Evolutionary conservation across 2,329 filamentous ascomycete genomes (phyloP), one percentile per base, ranked within the genome.

Genomic region (Phialemoniopsis sp.): DNA sequence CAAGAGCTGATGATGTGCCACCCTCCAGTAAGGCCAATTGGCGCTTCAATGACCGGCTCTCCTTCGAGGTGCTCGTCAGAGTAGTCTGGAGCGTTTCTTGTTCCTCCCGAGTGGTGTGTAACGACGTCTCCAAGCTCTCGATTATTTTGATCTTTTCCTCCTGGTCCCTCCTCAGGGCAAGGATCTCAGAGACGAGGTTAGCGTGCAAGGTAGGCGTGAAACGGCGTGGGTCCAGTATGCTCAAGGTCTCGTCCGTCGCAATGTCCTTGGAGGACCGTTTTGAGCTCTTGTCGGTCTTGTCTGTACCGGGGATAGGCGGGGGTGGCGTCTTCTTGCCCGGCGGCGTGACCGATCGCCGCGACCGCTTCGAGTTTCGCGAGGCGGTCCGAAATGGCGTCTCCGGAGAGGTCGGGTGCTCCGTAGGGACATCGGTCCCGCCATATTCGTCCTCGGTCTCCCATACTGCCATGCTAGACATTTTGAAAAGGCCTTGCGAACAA

Each of bases 161-260:
- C 46, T 97, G 80, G 48, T 98, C 93, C 42, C 93, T 77, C 16
- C 90, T 81, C 36, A 98, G 67, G 3, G 82, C 80, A 30, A 98
- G 70, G 46, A 98, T 98, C 60, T 98, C 93, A 0, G 91, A 91
- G 1, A 98, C 91, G 7, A 98, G 70, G 36, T 88, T 96, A 8
- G 93, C 93, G 60, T 97, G 93, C 10, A 98, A 68, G 0, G 90
- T 97, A 2, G 93, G 93, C 1, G 93, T 98, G 56, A 98, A 96
- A 29, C 93, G 80, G 40, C 91, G 81, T 4, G 93, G 89, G 56
- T 98, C 93, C 21, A 96, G 70, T 16, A 89, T 81, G 49, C 78
- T 75, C 42, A 89, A 80, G 33, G 68, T 78, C 46, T 91, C 85
- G 48, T 91, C 81, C 39, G 66, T 75, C 16, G 69, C 65, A 17